phyloP scores from a whole-genome alignment of 148 eudicot genomes.

The Diospyros kaki region DNA sequence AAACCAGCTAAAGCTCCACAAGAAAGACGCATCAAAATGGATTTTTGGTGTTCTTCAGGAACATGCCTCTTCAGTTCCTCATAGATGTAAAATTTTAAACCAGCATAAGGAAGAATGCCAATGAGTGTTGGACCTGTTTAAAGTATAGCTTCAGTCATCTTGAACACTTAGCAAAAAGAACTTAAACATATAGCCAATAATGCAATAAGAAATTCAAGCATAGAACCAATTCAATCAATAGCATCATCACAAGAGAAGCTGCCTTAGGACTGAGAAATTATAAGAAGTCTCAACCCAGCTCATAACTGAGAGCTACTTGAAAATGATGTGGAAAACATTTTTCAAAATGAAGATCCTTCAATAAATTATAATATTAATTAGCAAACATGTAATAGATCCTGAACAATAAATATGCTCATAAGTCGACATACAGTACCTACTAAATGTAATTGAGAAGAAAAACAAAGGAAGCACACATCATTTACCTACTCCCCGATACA shows the following conservation, averaged over 20 bases:
- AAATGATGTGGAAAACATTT: too few species aligned
- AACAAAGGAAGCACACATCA: neutral
- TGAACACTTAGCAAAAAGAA: neutral
- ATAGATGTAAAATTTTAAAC: constrained; percentile 88
- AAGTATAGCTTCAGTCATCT: constrained; percentile 1
- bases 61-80: constrained; percentile 92
- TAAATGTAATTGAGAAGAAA: neutral
- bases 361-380: neutral
- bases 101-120: constrained; percentile 98
- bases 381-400: neutral
- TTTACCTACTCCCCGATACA: constrained; percentile 95
- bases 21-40: constrained; percentile 76
- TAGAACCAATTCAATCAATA: neutral
- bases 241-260: too few species aligned
- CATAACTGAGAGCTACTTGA: too few species aligned
- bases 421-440: neutral
- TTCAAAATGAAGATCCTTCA: too few species aligned
- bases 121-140: constrained; percentile 87
- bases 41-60: constrained; percentile 88
- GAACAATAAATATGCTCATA: neutral
- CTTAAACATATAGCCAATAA: neutral
- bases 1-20: constrained; percentile 99
- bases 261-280: too few species aligned
- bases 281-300: too few species aligned
- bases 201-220: neutral